phyloP scores from a whole-genome alignment of 306 rosid genomes.

The barrel medic (Medicago truncatula) region DNA sequence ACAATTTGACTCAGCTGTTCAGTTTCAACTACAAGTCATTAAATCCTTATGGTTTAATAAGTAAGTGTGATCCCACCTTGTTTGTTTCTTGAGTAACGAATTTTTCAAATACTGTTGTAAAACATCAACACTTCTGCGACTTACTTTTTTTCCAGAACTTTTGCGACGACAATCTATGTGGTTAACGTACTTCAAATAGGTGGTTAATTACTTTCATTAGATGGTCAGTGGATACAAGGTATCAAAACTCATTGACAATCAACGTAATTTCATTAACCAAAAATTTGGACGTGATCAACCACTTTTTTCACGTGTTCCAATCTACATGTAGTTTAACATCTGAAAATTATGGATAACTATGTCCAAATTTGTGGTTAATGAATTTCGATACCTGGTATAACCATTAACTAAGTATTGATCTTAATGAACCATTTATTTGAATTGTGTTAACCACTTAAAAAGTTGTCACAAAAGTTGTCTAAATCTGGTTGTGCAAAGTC shows the following conservation, averaged over 20 bases:
- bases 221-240: not conserved
- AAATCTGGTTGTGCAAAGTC: too few species aligned
- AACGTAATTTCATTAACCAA: not conserved
- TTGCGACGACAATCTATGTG: not conserved
- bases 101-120: not conserved
- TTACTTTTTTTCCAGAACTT: too few species aligned
- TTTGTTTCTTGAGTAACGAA: not conserved
- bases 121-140: not conserved
- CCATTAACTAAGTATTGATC: not conserved
- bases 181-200: too few species aligned
- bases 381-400: not conserved
- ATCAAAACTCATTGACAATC: not conserved
- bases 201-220: too few species aligned
- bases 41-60: constrained; percentile 71
- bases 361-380: not conserved
- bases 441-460: too few species aligned
- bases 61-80: constrained; percentile 53
- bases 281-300: not conserved
- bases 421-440: too few species aligned
- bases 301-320: not conserved
- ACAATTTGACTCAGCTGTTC: constrained; percentile 77
- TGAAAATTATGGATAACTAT: not conserved
- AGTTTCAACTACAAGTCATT: constrained; percentile 80
- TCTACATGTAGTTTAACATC: not conserved
- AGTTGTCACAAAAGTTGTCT: too few species aligned